These are phyloP conservation scores for Fusarium begoniae DNA, from an alignment of 2,329 filamentous ascomycete species.

Conservation along the genomic window DNA sequence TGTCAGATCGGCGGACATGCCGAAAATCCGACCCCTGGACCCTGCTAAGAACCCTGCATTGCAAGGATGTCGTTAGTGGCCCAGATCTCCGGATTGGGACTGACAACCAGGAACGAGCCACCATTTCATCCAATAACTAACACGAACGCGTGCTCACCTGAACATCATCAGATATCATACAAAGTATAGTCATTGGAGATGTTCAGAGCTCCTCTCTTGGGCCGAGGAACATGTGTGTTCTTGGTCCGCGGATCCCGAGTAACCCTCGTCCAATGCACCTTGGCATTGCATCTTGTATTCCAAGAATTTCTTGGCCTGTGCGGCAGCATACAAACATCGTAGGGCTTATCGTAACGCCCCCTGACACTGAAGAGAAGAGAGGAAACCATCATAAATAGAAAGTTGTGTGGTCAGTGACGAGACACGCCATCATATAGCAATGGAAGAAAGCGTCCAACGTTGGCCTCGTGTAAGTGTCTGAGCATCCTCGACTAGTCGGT, in stretches of 20 bases:
- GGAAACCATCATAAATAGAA: neutral
- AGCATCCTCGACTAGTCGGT: neutral
- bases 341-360: neutral
- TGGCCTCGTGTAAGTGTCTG: neutral
- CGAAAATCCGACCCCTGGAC: slow-evolving; percentile 38
- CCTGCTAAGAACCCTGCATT: slow-evolving; percentile 31
- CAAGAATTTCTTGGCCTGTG: neutral
- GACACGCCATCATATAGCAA: neutral
- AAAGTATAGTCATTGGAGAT: neutral
- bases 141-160: neutral
- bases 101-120: slow-evolving; percentile 29
- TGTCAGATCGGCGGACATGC: slow-evolving; percentile 30
- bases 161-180: neutral
- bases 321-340: neutral
- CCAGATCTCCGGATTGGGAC: slow-evolving; percentile 33
- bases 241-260: neutral
- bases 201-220: neutral
- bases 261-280: neutral
- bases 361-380: neutral
- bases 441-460: neutral
- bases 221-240: neutral
- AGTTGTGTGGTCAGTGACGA: neutral
- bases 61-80: slow-evolving; percentile 26
- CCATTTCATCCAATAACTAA: slow-evolving; percentile 10
- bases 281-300: neutral